Conservation (phyloP, 805 yeast genomes). For the Lachancea sp. region DNA sequence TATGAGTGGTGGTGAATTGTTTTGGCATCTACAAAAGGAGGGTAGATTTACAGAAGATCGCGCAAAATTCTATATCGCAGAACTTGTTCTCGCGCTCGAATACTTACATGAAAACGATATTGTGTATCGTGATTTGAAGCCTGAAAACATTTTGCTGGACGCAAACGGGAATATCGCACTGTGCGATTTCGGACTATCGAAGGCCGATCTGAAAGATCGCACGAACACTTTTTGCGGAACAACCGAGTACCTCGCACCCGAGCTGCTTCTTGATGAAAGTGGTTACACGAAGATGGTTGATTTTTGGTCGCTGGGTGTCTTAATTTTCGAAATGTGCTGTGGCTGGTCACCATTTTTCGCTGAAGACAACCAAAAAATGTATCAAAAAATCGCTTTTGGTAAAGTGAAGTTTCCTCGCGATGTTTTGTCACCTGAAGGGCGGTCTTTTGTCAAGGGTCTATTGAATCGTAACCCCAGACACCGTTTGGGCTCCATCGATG, state of each 20-base stretch:
- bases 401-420: conserved; percentile 97
- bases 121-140: conserved; percentile 94
- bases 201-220: conserved; percentile 84
- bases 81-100: conserved; percentile 85
- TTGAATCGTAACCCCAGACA: conserved; percentile 94
- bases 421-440: conserved; percentile 85
- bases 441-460: conserved; percentile 91
- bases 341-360: conserved; percentile 99
- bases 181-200: conserved; percentile 95
- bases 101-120: conserved; percentile 93
- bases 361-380: conserved; percentile 97
- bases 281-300: conserved; percentile 99
- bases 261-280: conserved; percentile 86
- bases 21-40: conserved; percentile 95
- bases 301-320: conserved; percentile 96
- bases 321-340: conserved; percentile 98
- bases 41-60: conserved; percentile 90
- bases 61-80: conserved; percentile 96
- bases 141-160: conserved; percentile 90
- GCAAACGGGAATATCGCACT: conserved; percentile 96
- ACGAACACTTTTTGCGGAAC: conserved; percentile 98
- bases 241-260: conserved; percentile 96
- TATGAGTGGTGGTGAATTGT: conserved; percentile 97
- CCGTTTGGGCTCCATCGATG: conserved; percentile 84
- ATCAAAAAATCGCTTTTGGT: conserved; percentile 97